Base-by-base conservation (phyloP, 1,284 basidiomycete genomes). In the Ceratobasidium sp. region DNA sequence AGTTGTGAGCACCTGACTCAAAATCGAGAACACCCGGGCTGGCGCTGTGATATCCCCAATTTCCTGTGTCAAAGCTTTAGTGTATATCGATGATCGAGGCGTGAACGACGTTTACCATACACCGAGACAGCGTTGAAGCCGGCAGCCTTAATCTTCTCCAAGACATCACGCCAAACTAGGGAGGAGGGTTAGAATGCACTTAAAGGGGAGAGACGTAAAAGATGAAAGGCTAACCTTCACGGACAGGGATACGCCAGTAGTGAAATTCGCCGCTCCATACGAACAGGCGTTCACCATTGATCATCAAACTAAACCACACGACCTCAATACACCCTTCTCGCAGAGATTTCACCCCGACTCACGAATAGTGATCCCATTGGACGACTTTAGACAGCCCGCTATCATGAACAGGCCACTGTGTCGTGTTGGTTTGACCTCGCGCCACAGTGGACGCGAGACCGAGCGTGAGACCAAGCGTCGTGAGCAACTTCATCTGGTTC, bases 131-230 rank as follows among this genome's bases (percentile, higher is more conserved):
- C 87, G 78, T 94, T 95, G 76, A 95, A 83, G n/a, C 93, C 94
- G 0, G 91, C 90, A 0, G 93, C 93, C 78, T 93, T 92, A 78
- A 90, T 84, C 81, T 93, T 95, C 78, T 95, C 89, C 57, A 95
- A 87, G 69, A 95, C 90, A 79, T 96, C 93, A 17, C 89, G 86
- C 93, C 93, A 96, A 3, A 75, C 74, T 57, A 36, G 31, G 22
- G 56, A 31, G 29, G 24, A 53, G 31, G 9, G 50, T 73, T 9
- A 64, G 48, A 1, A 24, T 6, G 17, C 5, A 51, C 31, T n/a
- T 47, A 17, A 29, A 22, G 8, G 14, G 24, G 14, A 27, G 22
- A 33, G 8, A 45, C n/a, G 22, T 29, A 44, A 22, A n/a, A 62
- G 33, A 19, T 14, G n/a, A 51, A 24, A 27, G 27, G 29, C 69